Evolutionary conservation across 164 flowering plant genomes (phyloP), one percentile per base, ranked within the genome.

Genomic region (Brasenia schreberi): DNA sequence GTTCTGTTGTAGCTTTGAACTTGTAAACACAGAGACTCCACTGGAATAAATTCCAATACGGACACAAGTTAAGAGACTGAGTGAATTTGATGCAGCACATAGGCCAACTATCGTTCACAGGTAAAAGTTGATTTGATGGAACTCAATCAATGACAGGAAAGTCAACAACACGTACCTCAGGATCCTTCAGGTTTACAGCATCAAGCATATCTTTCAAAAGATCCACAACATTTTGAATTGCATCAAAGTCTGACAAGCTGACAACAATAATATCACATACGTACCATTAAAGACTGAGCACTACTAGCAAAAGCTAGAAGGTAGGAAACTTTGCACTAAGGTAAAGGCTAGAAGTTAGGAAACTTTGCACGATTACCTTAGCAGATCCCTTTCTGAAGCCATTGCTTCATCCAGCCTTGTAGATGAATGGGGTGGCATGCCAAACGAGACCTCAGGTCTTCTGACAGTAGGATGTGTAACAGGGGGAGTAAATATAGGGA

Each of bases 341-440:
- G 56, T 14, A 49, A 49, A 49, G 16, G 16, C 10, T 0, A 49
- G 16, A 49, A 9, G 56, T 1, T 3, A 49, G 56, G 12, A 49
- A 49, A 49, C 10, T 49, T 49, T 49, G 56, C 56, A 49, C 16
- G 16, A 49, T 44, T 66, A 89, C 97, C 91, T 90, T 72, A 91
- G 76, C 71, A 62, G 79, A 73, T 80, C 90, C 49, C 72, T 72
- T 53, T 91, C 98, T 58, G 96, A 74, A 17, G 97, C 95, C 97
- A 94, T 91, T 61, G 96, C 93, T 77, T 91, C 96, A 74, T 89
- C 95, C 68, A 94, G 96, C 78, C 92, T 88, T 67, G 76, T 77
- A 43, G 97, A 76, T 59, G 94, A 79, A 69, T 83, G 80, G 68
- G 78, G 82, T 11, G 97, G 95, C 95, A 89, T 87, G 64, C 96